These are phyloP conservation scores for Talaromyces sp. DNA, from an alignment of 2,329 filamentous ascomycete genomes.

Conservation along the genomic window DNA sequence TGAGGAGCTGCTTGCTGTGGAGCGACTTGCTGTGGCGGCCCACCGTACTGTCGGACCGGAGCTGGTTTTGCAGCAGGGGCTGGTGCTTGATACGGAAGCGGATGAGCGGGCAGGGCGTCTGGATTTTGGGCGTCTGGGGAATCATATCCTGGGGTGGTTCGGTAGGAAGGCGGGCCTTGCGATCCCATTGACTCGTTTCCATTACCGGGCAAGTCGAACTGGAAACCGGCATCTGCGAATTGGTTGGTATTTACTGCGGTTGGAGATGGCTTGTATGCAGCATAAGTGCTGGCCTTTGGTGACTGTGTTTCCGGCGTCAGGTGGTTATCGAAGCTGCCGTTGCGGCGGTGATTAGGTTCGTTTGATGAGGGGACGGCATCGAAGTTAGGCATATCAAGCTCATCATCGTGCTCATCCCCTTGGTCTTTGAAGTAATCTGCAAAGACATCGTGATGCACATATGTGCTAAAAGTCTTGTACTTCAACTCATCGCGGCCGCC, in stretches of 20 bases:
- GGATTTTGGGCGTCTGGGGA: constrained; percentile 28
- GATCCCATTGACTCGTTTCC: constrained; percentile 6
- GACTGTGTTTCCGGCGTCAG: constrained; percentile 1
- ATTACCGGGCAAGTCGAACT: constrained; percentile 63
- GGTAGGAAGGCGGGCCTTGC: neutral
- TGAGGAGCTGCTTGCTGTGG: constrained; percentile 18
- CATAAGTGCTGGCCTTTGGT: constrained; percentile 25
- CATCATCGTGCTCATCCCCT: constrained; percentile 27
- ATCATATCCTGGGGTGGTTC: neutral
- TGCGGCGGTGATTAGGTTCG: constrained; percentile 8
- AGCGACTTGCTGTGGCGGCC: constrained; percentile 30
- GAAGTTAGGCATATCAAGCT: constrained; percentile 61
- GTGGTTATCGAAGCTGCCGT: constrained; percentile 10
- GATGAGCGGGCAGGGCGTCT: constrained; percentile 53
- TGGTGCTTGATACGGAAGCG: constrained; percentile 47
- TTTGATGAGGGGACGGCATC: constrained; percentile 44
- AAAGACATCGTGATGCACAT: constrained; percentile 37
- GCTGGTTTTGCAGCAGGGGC: constrained; percentile 36
- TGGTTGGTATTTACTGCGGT: constrained; percentile 43
- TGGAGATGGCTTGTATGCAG: constrained; percentile 29
- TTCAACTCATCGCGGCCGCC: constrained; percentile 8
- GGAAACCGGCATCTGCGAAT: constrained; percentile 52
- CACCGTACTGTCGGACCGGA: constrained; percentile 50
- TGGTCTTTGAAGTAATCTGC: constrained; percentile 50
- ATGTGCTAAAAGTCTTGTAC: constrained; percentile 13